Conservation (phyloP, 371 early-diverging fungal genomes). For the Sporodiniella umbellata region DNA sequence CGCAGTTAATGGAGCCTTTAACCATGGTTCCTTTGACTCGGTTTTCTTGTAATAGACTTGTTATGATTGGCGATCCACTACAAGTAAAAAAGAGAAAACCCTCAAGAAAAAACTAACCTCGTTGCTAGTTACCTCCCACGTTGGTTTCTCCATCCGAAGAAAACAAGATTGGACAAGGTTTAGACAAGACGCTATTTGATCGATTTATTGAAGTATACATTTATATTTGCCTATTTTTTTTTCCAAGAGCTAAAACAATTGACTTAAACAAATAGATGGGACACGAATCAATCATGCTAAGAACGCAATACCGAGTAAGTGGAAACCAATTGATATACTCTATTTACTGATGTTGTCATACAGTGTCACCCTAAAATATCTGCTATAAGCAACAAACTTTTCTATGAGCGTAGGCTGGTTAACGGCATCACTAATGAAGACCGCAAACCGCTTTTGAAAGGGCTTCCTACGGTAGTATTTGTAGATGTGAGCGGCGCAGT, state of each 20-base stretch:
- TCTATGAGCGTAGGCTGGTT: slow-evolving; percentile 63
- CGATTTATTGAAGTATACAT: slow-evolving; percentile 50
- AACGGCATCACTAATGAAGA: slow-evolving; percentile 55
- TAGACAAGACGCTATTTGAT: slow-evolving; percentile 87
- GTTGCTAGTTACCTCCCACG: slow-evolving; percentile 91
- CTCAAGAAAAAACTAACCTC: too few relatives aligned
- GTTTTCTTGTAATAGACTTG: slow-evolving; percentile 57
- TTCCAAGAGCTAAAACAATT: neutral
- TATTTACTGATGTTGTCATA: neutral
- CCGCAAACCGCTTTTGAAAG: slow-evolving; percentile 51
- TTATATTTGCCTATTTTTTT: neutral
- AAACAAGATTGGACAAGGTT: slow-evolving; percentile 51
- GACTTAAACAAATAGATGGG: neutral
- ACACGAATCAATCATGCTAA: slow-evolving; percentile 59
- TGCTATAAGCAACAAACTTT: slow-evolving; percentile 72
- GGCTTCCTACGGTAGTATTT: slow-evolving; percentile 67
- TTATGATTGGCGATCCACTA: slow-evolving; percentile 92
- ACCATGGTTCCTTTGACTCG: slow-evolving; percentile 77
- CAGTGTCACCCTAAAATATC: slow-evolving; percentile 84
- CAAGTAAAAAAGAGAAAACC: slow-evolving; percentile 27
- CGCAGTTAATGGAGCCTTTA: slow-evolving; percentile 87
- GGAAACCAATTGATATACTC: neutral
- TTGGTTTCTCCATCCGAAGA: slow-evolving; percentile 50
- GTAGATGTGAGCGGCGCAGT: slow-evolving; percentile 58
- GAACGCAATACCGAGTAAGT: slow-evolving; percentile 83